These are phyloP conservation scores for Trichoderma aggressivum DNA, from an alignment of 2,329 filamentous ascomycete species.

Conservation along the genomic window DNA sequence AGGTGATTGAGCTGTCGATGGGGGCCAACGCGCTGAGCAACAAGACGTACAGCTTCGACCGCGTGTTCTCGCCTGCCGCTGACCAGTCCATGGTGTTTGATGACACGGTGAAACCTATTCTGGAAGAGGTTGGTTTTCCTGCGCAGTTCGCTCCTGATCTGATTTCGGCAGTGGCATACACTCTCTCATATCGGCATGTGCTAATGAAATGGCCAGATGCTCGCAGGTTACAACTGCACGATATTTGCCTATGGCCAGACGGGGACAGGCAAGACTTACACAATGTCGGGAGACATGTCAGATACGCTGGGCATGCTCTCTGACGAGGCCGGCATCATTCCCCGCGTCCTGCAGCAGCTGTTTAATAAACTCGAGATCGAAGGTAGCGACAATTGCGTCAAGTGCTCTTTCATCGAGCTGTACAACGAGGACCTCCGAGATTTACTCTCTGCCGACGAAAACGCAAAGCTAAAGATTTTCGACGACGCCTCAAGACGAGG, in stretches of 20 bases:
- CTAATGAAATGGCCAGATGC: conserved; percentile 58
- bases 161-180: too few species aligned
- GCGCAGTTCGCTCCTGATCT: not conserved
- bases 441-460: conserved; percentile 77
- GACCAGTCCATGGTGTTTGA: conserved; percentile 94
- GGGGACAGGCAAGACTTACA: conserved; percentile 97
- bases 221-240: conserved; percentile 93
- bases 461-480: conserved; percentile 86
- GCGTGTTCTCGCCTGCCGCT: conserved; percentile 91
- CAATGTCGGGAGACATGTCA: conserved; percentile 97
- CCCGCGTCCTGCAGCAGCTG: conserved; percentile 79
- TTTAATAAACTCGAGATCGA: conserved; percentile 81
- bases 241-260: conserved; percentile 99
- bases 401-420: conserved; percentile 96
- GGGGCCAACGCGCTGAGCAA: conserved; percentile 89
- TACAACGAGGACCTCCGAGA: conserved; percentile 98
- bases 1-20: conserved; percentile 82
- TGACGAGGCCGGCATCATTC: conserved; percentile 92
- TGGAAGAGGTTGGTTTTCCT: conserved; percentile 70
- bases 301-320: conserved; percentile 81
- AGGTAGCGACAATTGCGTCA: conserved; percentile 80
- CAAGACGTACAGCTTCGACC: conserved; percentile 95
- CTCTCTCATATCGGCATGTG: not conserved
- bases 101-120: conserved; percentile 86
- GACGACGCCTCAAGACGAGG: conserved; percentile 86